phyloP scores from a whole-genome alignment of 208 protist species.

The Crithidia acanthocephali region DNA sequence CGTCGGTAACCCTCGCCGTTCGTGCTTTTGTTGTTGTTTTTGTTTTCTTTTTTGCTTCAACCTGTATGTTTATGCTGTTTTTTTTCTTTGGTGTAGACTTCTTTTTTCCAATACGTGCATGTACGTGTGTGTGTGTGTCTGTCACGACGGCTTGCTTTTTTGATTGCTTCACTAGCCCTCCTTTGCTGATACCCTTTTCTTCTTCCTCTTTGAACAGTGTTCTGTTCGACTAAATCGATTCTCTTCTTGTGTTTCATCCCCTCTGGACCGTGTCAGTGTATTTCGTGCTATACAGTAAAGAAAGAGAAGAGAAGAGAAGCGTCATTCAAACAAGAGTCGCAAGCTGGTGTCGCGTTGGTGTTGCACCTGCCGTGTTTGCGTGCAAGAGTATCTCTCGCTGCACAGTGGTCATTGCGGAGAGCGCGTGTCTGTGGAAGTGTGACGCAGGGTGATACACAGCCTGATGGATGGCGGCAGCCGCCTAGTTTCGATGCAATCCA shows the following conservation, averaged over 20 bases:
- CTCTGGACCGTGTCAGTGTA: slow-evolving; percentile 9
- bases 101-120: too few relatives aligned
- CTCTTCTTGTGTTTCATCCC: slow-evolving; percentile 2
- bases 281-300: neutral
- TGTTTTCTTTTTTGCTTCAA: slow-evolving; percentile 11
- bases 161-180: neutral
- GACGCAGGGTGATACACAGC: too few relatives aligned
- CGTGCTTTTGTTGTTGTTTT: neutral
- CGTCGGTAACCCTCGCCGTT: too few relatives aligned
- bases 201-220: neutral
- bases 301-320: neutral
- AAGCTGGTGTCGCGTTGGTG: too few relatives aligned
- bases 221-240: neutral
- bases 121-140: neutral
- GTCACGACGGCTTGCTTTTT: neutral
- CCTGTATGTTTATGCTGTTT: too few relatives aligned
- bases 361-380: too few relatives aligned
- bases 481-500: too few relatives aligned
- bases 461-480: too few relatives aligned
- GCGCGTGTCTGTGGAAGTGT: too few relatives aligned
- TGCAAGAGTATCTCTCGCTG: too few relatives aligned
- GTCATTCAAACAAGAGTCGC: too few relatives aligned
- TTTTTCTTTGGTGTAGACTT: slow-evolving; percentile 21
- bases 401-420: too few relatives aligned
- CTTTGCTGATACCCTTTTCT: neutral